Evolutionary conservation across 257 asterid species (phyloP), one percentile per base, ranked within the genome.

Genomic region (Craterostigma plantagineum): DNA sequence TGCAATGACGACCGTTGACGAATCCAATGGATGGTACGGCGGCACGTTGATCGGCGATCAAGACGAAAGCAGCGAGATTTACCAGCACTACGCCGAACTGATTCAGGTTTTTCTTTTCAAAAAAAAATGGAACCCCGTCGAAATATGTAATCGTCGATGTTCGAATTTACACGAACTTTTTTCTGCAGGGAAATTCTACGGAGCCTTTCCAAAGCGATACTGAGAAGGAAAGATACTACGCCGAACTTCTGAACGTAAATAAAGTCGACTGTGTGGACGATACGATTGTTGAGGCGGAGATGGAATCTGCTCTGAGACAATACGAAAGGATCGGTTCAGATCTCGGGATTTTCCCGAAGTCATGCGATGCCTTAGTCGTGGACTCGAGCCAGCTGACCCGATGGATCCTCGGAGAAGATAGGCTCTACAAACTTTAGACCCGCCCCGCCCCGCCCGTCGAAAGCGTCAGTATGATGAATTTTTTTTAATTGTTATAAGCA

Each of bases 21-120:
- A 83, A 68, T 60, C 87, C 36, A 79, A 76, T 64, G 95, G 95
- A 51, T 90, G 99, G 99, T 90, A 75, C 51, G 95, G 99, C 1
- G 95, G 99, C 42, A 70, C 87, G 7, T 61, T 90, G 60, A 71
- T 90, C 48, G 99, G 94, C 12, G 95, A 79, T 67, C 92, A 68
- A 70, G 93, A 83, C 39, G 95, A 83, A 56, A 71, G 27, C 71
- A 79, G 91, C 38, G 80, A 65, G 49, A 75, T 81, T 59, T 90
- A 70, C 65, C 79, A 56, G 61, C 95, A 83, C 58, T 90, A 90
- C 63, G 94, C 99, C 30, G 77, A 75, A 68, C 91, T 90, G 49
- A 73, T 77, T 62, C 94, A 90, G 91, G 99, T 90, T 63, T 18
- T 16, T n/a, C n/a, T n/a, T n/a, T n/a, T n/a, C n/a, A 17, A 44